Base-by-base conservation (phyloP, 495 filamentous ascomycete genomes). In the Copromyces sp. region DNA sequence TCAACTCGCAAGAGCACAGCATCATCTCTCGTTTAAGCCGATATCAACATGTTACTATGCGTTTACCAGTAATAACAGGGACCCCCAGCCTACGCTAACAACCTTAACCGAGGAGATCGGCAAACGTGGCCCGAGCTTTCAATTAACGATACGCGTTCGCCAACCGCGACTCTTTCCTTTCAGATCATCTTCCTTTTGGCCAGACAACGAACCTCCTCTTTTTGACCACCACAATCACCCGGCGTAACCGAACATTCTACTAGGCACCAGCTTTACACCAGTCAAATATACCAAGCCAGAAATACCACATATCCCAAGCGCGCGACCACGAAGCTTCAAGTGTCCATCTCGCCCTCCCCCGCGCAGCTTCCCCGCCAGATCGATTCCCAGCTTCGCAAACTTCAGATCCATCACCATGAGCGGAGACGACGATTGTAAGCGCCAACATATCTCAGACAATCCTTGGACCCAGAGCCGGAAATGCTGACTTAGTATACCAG, bases 401-500 rank as follows among this genome's bases (percentile, higher is more conserved):
- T 61, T 11, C 29, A 61, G 6, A 35, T 61, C 14, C 53, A 32
- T 35, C 53, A 61, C 53, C 53, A 61, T 61, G 53, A 61, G 53
- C 29, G 53, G 53, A 32, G 53, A 61, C 53, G 53, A 61, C 53
- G 53, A 35, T 35, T 61, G 53, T 61, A 61, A 61, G 53, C 53
- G 16, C 53, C 47, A 32, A 59, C 47, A 14, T 2, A 24, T 14
- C 47, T 24, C 24, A 59, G 5, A 59, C 24, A 59, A 59, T 32
- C 11, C 11, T 32, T 5, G 32, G 24, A 6, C 0, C 24, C 12
- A 14, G 24, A 32, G 16, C 11, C 24, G 47, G 47, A 40, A 39
- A 29, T 32, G 32, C 35, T n/a, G 70, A 35, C 75, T 81, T 70
- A 77, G 24, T 35, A 3, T 45, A 39, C 3, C 47, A 94, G 94